phyloP scores from a whole-genome alignment of 1,284 basidiomycete species.

The Amylostereum areolatum region DNA sequence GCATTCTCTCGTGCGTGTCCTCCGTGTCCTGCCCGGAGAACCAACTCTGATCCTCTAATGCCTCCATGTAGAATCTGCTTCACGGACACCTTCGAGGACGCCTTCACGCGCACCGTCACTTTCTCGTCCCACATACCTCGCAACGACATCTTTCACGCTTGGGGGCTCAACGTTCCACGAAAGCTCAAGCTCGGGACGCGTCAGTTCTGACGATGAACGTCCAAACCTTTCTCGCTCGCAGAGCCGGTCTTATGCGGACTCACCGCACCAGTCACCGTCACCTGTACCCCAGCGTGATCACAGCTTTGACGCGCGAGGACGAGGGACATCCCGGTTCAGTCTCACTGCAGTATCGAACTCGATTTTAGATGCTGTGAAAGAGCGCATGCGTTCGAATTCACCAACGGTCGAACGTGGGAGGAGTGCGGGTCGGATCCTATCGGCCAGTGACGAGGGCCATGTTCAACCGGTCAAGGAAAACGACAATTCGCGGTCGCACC shows the following conservation, averaged over 20 bases:
- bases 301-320: constrained; percentile 16
- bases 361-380: constrained; percentile 33
- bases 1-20: not conserved
- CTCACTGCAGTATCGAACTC: constrained; percentile 29
- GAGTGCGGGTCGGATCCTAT: constrained; percentile 11
- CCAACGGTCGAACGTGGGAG: constrained; percentile 16
- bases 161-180: not conserved
- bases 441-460: constrained; percentile 16
- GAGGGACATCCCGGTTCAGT: constrained; percentile 32
- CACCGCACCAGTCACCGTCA: not conserved
- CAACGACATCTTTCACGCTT: not conserved
- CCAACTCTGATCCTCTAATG: not conserved
- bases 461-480: constrained; percentile 16
- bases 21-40: not conserved
- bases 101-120: not conserved
- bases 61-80: not conserved
- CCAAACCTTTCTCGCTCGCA: constrained; percentile 20
- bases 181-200: constrained; percentile 4
- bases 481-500: constrained; percentile 8
- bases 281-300: not conserved
- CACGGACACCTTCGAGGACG: not conserved
- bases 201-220: constrained; percentile 20
- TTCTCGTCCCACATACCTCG: not conserved
- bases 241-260: constrained; percentile 4
- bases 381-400: constrained; percentile 36